Conservation (phyloP, 2,329 filamentous ascomycete genomes). For the Fragosphaeria purpurea region DNA sequence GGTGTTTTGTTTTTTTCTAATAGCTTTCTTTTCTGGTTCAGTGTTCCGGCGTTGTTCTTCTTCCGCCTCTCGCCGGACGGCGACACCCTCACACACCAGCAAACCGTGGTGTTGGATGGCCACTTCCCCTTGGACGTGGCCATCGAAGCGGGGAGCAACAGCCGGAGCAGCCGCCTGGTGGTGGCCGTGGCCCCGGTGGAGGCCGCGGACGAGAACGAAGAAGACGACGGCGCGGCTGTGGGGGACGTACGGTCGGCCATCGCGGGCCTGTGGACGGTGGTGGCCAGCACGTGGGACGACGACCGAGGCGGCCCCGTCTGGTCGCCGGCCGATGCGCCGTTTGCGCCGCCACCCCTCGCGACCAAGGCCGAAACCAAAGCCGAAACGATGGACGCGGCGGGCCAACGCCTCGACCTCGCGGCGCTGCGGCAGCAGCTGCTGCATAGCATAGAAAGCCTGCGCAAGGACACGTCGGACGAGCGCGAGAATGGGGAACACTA, state of each 20-base stretch:
- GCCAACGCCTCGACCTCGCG: conserved; percentile 18
- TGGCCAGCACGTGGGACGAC: neutral
- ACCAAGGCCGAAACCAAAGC: neutral
- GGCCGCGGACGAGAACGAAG: neutral
- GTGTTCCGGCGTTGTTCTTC: conserved; percentile 53
- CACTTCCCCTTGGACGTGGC: conserved; percentile 42
- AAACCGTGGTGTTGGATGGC: conserved; percentile 47
- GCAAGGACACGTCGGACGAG: conserved; percentile 30
- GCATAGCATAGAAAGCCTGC: conserved; percentile 36
- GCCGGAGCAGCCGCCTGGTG: too few species aligned
- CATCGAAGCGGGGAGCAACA: neutral
- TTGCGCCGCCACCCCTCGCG: too few species aligned
- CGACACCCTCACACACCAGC: conserved; percentile 37
- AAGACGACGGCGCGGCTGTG: neutral
- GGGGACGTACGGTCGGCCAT: neutral
- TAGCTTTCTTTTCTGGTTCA: conserved; percentile 16
- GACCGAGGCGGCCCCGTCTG: neutral
- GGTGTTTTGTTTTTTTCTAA: neutral
- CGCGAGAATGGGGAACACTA: neutral
- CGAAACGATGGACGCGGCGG: neutral
- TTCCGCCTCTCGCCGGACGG: conserved; percentile 42
- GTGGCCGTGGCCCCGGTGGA: neutral
- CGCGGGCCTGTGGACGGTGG: neutral
- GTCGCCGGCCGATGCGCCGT: neutral
- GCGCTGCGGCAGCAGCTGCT: conserved; percentile 32